Evolutionary conservation across 2,329 filamentous ascomycete species (phyloP), one percentile per base, ranked within the genome.

Genomic region (Fusarium paranaense): DNA sequence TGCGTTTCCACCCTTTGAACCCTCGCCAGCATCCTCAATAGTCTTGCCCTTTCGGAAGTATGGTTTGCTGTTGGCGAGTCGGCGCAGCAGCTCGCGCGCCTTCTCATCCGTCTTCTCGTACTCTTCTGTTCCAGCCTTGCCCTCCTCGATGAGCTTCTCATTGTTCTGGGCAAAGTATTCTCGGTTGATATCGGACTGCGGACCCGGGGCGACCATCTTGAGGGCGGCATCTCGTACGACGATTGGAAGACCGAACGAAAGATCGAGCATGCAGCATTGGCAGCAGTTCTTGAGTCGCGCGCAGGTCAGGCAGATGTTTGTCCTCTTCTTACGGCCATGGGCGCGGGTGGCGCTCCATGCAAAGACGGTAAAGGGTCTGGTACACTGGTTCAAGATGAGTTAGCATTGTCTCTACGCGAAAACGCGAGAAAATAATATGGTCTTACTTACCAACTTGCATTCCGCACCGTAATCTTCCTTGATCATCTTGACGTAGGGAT

Each of bases 81-180:
- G 88, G 74, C 94, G 89, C 68, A 99, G 83, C 14, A 99, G 85
- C 77, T 99, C 97, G 66, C 96, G 90, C 4, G 95, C 97, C 84
- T 98, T 98, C 81, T 98, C 96, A 78, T 99, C 97, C 2, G 96
- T 97, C 87, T 98, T 97, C 73, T 97, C 95, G 81, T 98, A 98
- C 75, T 94, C 95, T 81, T 98, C 97, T 10, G 94, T 88, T 18
- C 92, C 93, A 8, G 93, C 94, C 73, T 94, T 89, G 3, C 97
- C 97, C 77, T 98, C 95, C 80, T 98, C 95, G 59, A 99, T 95
- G 70, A 97, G 95, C 79, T 92, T 94, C 85, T 98, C 96, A 83
- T 98, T 95, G 81, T 98, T 97, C 82, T 99, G 97, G 16, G 97
- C 97, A 83, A 97, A 99, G 84, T 97, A 99, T 84, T 99, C 95